Base-by-base conservation (phyloP, 2,329 filamentous ascomycete genomes). In the Phialemonium atrogriseum region DNA sequence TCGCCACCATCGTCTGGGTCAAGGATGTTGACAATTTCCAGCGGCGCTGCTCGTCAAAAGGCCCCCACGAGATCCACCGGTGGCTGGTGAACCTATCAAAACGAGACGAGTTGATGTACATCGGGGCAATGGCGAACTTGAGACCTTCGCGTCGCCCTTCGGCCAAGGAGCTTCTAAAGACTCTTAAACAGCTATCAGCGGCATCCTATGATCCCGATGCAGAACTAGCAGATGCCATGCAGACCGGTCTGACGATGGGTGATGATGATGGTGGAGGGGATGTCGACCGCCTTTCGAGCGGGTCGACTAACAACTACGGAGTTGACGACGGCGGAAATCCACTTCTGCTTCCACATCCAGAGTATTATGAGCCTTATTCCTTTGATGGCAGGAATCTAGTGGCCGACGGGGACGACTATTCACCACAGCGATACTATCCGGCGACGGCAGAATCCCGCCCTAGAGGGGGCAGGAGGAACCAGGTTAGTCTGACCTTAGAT, bases 1-100 rank as follows among this genome's bases (percentile, higher is more conserved):
- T 54, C 23, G 50, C 48, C 14, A 54, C 52, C 0, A 27, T 47
- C 8, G 41, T 48, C 2, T 51, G 47, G 49, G 42, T 48, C 15
- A 28, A 37, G 15, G 37, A 48, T 15, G 11, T 24, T 0, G 18
- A 30, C 5, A 15, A 35, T 1, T 54, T 52, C 22, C 45, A 46
- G 2, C 10, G 16, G 3, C 7, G 6, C 1, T 47, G 45, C 17
- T 28, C 33, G 5, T 11, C 35, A 4, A 27, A 35, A 12, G 33
- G 25, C 12, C 41, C 29, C 1, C 17, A 31, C 1, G 32, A 45
- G 7, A 34, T 49, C 2, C 44, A 48, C 14, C 7, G 22, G 0
- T 43, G 37, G 29, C 38, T 53, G 1, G 24, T 19, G 3, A 7
- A 11, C 1, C 29, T 40, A 2, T 24, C 42, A 2, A 10, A 22